These are phyloP conservation scores for Imleria badia DNA, from an alignment of 768 basidiomycete species.

Conservation along the genomic window DNA sequence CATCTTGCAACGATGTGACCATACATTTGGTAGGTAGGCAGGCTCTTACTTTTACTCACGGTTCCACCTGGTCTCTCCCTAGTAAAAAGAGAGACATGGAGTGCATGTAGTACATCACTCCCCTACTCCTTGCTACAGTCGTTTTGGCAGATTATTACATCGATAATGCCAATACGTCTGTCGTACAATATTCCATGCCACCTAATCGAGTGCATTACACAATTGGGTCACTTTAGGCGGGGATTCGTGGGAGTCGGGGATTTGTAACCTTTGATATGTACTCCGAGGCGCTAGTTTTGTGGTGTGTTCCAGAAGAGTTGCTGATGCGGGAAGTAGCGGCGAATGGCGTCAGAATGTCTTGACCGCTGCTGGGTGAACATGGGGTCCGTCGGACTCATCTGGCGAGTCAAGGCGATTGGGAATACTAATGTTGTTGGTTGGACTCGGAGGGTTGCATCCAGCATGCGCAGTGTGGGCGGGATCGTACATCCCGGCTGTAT, in stretches of 20 bases:
- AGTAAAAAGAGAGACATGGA: slow-evolving; percentile 2
- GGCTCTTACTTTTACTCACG: neutral
- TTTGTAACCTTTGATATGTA: no score
- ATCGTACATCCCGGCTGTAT: neutral
- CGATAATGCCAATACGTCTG: slow-evolving; percentile 25
- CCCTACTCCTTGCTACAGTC: slow-evolving; percentile 13
- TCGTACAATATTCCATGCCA: slow-evolving; percentile 18
- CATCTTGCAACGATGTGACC: no score
- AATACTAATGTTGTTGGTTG: neutral
- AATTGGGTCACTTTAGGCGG: no score
- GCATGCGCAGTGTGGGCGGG: no score
- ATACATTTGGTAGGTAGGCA: neutral
- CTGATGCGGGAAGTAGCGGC: neutral
- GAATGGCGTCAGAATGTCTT: slow-evolving; percentile 7
- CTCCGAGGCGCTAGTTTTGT: slow-evolving; percentile 2
- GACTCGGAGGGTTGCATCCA: no score
- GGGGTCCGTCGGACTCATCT: neutral
- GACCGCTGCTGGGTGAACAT: neutral
- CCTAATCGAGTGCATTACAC: no score
- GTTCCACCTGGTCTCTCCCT: neutral
- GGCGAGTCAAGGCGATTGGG: slow-evolving; percentile 10
- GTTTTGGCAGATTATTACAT: slow-evolving; percentile 23
- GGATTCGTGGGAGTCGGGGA: no score
- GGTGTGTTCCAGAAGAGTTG: neutral
- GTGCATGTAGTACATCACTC: neutral